Evolutionary conservation across 2,329 filamentous ascomycete species (phyloP), one percentile per base, ranked within the genome.

Genomic region (Trichoderma aggressivum): DNA sequence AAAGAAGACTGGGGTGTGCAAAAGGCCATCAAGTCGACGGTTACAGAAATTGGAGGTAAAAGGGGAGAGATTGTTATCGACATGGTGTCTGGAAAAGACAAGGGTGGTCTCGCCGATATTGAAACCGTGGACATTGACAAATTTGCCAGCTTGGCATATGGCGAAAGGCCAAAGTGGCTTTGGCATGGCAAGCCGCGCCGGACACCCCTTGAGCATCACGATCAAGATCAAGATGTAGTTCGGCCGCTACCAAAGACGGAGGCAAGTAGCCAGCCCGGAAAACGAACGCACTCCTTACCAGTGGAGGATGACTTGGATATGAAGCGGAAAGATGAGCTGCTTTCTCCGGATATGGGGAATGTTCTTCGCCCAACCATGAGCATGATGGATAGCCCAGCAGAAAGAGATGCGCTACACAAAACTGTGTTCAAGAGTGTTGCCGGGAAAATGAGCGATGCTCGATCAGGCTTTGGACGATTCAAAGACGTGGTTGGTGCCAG

Each of bases 51-150:
- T 50, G 94, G 94, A 75, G 95, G 96, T 16, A 97, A 98, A 79
- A 91, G 95, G 67, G 94, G 94, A 61, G 95, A 98, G 80, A 92
- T 98, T 82, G 91, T 98, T 60, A 94, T 97, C 85, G 94, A 94
- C n/a, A 97, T 97, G 85, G 94, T 97, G 7, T 92, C 91, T 50
- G 90, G 92, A 30, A 90, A 91, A 61, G 94, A 97, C 75, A 97
- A 97, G 81, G 93, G 91, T 70, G 93, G 94, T 4, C 94, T 98
- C 74, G 92, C 93, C 5, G 95, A 98, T 76, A 91, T 98, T 43
- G 96, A 99, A 82, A 98, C 94, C 1, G 85, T 94, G 11, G 94
- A 98, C 77, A 89, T 98, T 68, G 94, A 97, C 75, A 90, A 86
- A 59, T 97, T 98, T 75, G 87, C 93, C 62, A 89, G 89, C 72